Base-by-base conservation (phyloP, 1,284 basidiomycete species). In the Leccinum subrobustum region DNA sequence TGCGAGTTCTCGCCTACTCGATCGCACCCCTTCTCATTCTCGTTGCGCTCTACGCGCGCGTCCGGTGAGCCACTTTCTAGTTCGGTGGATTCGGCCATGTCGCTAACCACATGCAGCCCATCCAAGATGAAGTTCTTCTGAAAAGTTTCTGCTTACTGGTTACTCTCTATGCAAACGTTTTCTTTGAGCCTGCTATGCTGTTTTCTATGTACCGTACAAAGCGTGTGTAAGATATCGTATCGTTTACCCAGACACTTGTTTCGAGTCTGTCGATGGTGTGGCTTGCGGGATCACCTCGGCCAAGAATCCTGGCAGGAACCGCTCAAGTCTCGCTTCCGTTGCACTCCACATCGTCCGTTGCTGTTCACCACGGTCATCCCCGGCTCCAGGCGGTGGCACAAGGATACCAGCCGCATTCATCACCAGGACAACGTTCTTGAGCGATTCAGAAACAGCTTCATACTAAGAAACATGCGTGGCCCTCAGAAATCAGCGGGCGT, bases 351-450 rank as follows among this genome's bases (percentile, higher is more conserved):
- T 76, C 1, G 85, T 87, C 60, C 82, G 83, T 68, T 95, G 93
- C 57, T 82, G 82, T 52, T 87, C 83, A 54, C 83, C 82, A 52
- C 89, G 83, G 44, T 77, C 70, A 61, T 87, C 80, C 56, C 82
- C 81, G 1, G 72, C 67, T 2, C 76, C 67, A 25, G 81, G 78
- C 7, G 92, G 89, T 1, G 91, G 91, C 4, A 94, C 81, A 20
- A 98, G 83, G 58, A 96, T 86, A 4, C 85, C 83, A 0, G 89
- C 89, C 1, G 94, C 92, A 70, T 96, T 89, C 95, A 99, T 96
- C 51, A 99, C 97, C 56, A 99, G 83, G 25, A 99, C 77, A 35
- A 98, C 92, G 73, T 99, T 99, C 78, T 99, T 99, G 66, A 99
- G 82, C 6, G 95, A 96, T 76, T 99, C 97, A 0, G 93, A 93